A percentile compares a stretch with the other conserved stretches of the same genome.
phyloP scores from a whole-genome alignment of 768 basidiomycete genomes.

The Rhodotorula toruloides region DNA sequence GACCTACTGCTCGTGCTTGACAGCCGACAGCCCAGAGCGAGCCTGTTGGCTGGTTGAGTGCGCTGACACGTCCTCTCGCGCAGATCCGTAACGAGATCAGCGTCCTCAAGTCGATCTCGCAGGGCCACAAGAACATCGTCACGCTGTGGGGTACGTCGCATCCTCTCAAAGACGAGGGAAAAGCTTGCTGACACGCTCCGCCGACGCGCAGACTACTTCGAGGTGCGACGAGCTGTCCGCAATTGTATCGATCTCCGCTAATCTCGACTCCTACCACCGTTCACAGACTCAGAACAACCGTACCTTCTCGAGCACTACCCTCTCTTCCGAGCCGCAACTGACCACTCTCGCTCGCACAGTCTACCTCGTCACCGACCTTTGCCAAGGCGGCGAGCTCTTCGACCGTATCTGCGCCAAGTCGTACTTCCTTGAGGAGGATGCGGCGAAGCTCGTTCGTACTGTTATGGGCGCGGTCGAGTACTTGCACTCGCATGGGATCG shows the following conservation, averaged over 20 bases:
- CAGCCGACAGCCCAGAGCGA: no score
- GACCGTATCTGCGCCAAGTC: slow-evolving; percentile 97
- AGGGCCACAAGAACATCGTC: slow-evolving; percentile 82
- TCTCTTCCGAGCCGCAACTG: slow-evolving; percentile 45
- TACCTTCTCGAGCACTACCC: background rate
- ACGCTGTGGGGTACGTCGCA: slow-evolving; percentile 49
- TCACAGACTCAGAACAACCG: slow-evolving; percentile 37
- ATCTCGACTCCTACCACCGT: no score
- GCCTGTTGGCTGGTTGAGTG: no score
- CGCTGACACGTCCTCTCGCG: no score
- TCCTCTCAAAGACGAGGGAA: background rate
- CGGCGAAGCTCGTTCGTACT: slow-evolving; percentile 77
- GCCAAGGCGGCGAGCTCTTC: slow-evolving; percentile 85
- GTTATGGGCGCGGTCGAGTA: slow-evolving; percentile 83
- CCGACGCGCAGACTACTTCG: slow-evolving; percentile 32
- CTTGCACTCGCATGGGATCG: slow-evolving; percentile 84
- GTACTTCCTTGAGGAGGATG: slow-evolving; percentile 88
- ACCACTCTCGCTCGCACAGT: slow-evolving; percentile 71
- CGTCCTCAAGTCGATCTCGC: slow-evolving; percentile 87
- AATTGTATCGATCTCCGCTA: no score
- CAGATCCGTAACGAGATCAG: slow-evolving; percentile 96
- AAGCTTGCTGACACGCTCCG: background rate
- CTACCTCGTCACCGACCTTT: slow-evolving; percentile 91
- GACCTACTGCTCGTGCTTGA: no score
- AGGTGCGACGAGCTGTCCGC: slow-evolving; percentile 7